Evolutionary conservation across 1,139 yeast species (phyloP).

Genomic region (Pichia sp.): DNA sequence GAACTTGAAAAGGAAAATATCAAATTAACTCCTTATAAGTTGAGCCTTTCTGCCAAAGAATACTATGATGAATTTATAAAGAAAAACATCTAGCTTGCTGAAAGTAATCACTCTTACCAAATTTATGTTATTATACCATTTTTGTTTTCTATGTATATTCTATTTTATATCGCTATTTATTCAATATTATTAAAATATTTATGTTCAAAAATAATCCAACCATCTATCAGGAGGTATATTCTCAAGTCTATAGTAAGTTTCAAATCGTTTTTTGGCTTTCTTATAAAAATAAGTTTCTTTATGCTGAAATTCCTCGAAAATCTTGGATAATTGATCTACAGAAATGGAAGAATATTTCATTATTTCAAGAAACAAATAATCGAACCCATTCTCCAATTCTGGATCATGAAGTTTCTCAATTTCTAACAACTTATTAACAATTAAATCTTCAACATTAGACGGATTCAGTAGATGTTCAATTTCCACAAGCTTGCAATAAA

Average conservation of each 20-base stretch:
- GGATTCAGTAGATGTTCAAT: constrained; percentile 29
- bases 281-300: constrained; percentile 10
- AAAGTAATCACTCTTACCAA: too few species aligned
- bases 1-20: constrained; percentile 19
- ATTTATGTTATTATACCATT: neutral
- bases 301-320: constrained; percentile 6
- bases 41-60: constrained; percentile 7
- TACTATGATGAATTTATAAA: constrained; percentile 5
- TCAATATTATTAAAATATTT: neutral
- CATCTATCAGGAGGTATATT: constrained; percentile 10
- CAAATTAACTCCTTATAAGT: constrained; percentile 12
- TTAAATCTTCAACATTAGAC: constrained; percentile 9
- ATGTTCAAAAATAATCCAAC: constrained; percentile 12
- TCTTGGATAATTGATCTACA: constrained; percentile 6
- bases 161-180: neutral
- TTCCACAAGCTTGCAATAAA: constrained; percentile 34
- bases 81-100: neutral
- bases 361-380: constrained; percentile 24
- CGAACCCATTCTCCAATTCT: constrained; percentile 22
- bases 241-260: constrained; percentile 12
- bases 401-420: constrained; percentile 1
- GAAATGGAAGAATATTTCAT: constrained; percentile 14
- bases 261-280: constrained; percentile 11
- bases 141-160: neutral
- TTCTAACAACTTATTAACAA: constrained; percentile 8